Conservation (phyloP, 495 filamentous ascomycete genomes). For the Mytilinidion resinicola region DNA sequence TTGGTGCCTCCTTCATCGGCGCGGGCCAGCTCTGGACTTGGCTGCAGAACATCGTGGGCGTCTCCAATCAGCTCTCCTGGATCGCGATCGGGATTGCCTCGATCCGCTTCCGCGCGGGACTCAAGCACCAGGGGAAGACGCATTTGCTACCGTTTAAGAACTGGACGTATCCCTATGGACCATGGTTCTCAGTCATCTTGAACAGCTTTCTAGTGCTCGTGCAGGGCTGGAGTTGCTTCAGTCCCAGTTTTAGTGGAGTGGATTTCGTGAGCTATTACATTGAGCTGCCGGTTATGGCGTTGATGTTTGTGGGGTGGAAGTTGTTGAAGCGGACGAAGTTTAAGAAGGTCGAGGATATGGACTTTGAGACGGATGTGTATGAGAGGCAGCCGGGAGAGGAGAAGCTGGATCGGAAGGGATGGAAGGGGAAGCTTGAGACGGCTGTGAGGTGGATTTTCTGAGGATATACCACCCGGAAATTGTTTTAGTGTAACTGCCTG, state of each 20-base stretch:
- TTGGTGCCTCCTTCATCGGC: conserved; percentile 16
- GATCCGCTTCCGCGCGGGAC: conserved; percentile 37
- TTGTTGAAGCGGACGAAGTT: conserved; percentile 42
- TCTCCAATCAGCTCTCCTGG: conserved; percentile 34
- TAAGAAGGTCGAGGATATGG: conserved; percentile 41
- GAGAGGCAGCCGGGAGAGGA: conserved; percentile 23
- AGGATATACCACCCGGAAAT: too few species aligned
- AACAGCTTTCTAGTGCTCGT: conserved; percentile 53
- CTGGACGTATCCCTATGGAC: conserved; percentile 45
- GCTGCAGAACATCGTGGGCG: conserved; percentile 32
- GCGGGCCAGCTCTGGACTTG: conserved; percentile 24
- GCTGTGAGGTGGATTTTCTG: conserved; percentile 30
- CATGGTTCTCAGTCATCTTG: conserved; percentile 45
- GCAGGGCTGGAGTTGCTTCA: conserved; percentile 56
- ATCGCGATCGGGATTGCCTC: conserved; percentile 32
- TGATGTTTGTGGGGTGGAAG: conserved; percentile 50
- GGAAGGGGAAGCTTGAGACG: conserved; percentile 14
- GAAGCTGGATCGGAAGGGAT: conserved; percentile 11
- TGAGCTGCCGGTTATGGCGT: conserved; percentile 46
- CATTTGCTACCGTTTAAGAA: conserved; percentile 57
- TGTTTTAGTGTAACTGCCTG: too few species aligned
- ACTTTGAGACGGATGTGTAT: conserved; percentile 50
- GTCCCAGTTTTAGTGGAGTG: conserved; percentile 44
- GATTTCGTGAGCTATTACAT: conserved; percentile 50
- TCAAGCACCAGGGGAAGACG: conserved; percentile 48